Base-by-base conservation (phyloP, 2,329 filamentous ascomycete genomes). In the Aspergillus sp. region DNA sequence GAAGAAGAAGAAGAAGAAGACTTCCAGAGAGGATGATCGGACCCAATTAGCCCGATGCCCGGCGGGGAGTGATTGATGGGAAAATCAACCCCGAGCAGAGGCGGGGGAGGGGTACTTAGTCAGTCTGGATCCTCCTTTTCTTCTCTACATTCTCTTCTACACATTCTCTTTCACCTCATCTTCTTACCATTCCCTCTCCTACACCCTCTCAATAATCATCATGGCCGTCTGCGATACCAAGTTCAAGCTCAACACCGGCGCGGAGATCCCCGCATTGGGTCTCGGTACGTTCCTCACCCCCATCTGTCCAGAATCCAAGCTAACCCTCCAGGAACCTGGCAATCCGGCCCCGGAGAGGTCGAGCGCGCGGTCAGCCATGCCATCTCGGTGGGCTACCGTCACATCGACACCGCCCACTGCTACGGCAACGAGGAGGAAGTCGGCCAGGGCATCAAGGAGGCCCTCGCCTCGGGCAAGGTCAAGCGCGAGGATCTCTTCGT, bases 401-500 rank as follows among this genome's bases (percentile, higher is more conserved):
- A 75, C 60, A 73, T 75, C 52, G 72, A 75, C 44, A 60, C 61
- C 5, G 72, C 72, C 1, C 63, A 67, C 45, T 68, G 66, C 62
- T 75, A 75, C 56, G 60, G 63, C 20, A 75, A 95, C 71, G 91
- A 96, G 74, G 81, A 87, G 45, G 89, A 93, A 71, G 90, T 95
- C 14, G 91, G 91, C 58, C 77, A 86, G 67, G 91, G 88, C 9
- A 81, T 96, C 49, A 83, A 85, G 67, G 85, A 88, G 51, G 89
- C 88, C 25, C 84, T 93, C 64, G 78, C 76, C 21, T 76, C 83
- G 4, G 89, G 89, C 20, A 78, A 82, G 56, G 77, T 88, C 63
- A 88, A 87, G 80, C 83, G 90, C 56, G 83, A 88, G 69, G 88
- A 95, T 53, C 75, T 95, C 56, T 95, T 94, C 74, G 83, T 95